A percentile compares a stretch with the other conserved stretches of the same genome.
phyloP scores from a whole-genome alignment of 2,329 filamentous ascomycete species.

The Colletotrichum orchidophilum region DNA sequence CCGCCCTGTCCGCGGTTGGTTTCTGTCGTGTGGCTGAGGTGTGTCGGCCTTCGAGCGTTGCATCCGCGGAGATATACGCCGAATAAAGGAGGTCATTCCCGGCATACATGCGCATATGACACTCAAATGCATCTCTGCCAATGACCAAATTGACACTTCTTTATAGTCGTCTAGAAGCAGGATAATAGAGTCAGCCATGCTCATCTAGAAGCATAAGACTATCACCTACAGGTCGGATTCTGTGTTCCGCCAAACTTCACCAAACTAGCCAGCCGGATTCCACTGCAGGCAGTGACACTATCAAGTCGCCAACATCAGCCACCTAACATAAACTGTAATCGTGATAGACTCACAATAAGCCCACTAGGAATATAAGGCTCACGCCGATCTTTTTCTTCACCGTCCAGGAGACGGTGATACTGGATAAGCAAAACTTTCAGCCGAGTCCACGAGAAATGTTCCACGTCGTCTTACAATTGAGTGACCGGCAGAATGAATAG shows the following conservation, averaged over 20 bases:
- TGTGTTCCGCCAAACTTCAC: background rate
- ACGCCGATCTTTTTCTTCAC: conserved; percentile 6
- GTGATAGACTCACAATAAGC: background rate
- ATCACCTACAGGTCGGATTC: conserved; percentile 15
- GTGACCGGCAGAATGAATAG: conserved; percentile 21
- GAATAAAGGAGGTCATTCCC: conserved; percentile 16
- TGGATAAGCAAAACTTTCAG: background rate
- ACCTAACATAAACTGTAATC: accelerated
- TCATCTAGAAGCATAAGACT: no score
- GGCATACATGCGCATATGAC: conserved; percentile 32
- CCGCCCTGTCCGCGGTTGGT: background rate
- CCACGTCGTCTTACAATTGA: conserved; percentile 9
- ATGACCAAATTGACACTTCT: conserved; percentile 9
- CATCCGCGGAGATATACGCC: conserved; percentile 3
- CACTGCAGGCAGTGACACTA: conserved; percentile 16
- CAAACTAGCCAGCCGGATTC: conserved; percentile 16
- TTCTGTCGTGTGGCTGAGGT: background rate
- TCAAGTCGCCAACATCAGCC: background rate
- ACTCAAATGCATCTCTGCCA: conserved; percentile 23
- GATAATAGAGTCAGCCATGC: background rate
- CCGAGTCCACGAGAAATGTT: background rate
- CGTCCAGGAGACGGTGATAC: conserved; percentile 20
- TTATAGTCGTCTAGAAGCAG: conserved; percentile 6
- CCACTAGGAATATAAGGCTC: conserved; percentile 20
- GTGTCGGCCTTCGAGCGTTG: background rate